Base-by-base conservation (phyloP, 805 yeast species). In the Lipomyces chichibuensis region DNA sequence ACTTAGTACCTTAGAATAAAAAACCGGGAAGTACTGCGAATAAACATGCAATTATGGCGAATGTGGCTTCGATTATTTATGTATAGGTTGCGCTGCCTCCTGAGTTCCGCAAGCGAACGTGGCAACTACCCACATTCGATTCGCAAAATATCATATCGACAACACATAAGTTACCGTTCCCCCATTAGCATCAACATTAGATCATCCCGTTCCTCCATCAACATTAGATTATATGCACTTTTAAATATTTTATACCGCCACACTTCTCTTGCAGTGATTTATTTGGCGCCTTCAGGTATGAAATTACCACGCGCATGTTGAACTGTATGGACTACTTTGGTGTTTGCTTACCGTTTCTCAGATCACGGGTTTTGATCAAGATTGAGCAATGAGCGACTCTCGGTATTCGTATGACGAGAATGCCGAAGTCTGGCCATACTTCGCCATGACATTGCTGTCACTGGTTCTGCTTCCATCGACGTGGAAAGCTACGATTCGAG, bases 401-500 rank as follows among this genome's bases (percentile, higher is more conserved):
- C 78, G 88, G 74, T 90, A 89, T 78, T 86, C 87, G 54, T 92
- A 92, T 77, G 98, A 92, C 80, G 97, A 92, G 77, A 86, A 87
- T 69, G 88, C 93, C 60, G 95, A 91, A 74, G 91, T 95, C 1
- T 92, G 97, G 97, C 98, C 98, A 53, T 92, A 88, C 77, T 93
- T 93, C 75, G 85, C 89, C 62, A 77, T 90, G 75, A 92, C 97
- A 2, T 79, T 91, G 60, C 78, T 89, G 62, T 80, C 90, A 32
- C 85, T 90, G 67, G 84, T 87, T 23, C 81, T 91, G 66, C 76
- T 91, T 52, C 97, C 97, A 6, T 72, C 84, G 67, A 87, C 92
- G 27, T 63, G 53, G 58, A 64, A 66, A 37, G 63, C 46, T 6
- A 27, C 62, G 74, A 73, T 35, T 65, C 64, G 33, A 69, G 74